Conservation (phyloP, 1,284 basidiomycete genomes). For the Moesziomyces sp. region DNA sequence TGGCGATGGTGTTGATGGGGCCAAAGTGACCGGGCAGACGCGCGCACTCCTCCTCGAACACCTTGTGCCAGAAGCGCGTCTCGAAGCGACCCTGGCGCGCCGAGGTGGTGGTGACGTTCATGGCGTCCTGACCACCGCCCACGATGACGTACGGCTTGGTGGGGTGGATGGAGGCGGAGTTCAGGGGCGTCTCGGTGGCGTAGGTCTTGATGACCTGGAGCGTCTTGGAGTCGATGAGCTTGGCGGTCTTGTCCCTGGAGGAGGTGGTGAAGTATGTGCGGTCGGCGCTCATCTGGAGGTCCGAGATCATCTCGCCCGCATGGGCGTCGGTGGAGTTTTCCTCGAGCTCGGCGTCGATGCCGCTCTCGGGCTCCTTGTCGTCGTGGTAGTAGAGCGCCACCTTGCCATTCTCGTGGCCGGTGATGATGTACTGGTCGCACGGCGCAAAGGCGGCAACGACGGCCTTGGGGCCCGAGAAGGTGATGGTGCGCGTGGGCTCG, state of each 20-base stretch:
- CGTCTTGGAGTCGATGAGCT: constrained; percentile 90
- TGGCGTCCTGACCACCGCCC: constrained; percentile 97
- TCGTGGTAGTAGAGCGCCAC: constrained; percentile 71
- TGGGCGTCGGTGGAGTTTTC: constrained; percentile 74
- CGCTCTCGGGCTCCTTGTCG: constrained; percentile 64
- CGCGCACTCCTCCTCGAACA: constrained; percentile 97
- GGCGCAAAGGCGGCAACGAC: constrained; percentile 93
- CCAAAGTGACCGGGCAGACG: constrained; percentile 83
- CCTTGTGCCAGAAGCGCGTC: constrained; percentile 97
- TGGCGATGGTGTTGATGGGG: constrained; percentile 96
- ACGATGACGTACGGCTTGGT: constrained; percentile 79
- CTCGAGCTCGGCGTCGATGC: constrained; percentile 82
- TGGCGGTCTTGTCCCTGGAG: constrained; percentile 94
- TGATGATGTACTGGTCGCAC: constrained; percentile 82
- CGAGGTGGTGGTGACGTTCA: constrained; percentile 95
- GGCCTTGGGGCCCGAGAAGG: constrained; percentile 75
- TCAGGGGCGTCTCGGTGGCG: constrained; percentile 92
- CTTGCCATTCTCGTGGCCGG: constrained; percentile 96
- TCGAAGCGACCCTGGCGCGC: constrained; percentile 96
- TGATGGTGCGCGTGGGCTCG: constrained; percentile 65
- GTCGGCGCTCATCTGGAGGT: constrained; percentile 90
- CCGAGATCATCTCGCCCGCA: constrained; percentile 72
- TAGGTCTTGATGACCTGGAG: constrained; percentile 92
- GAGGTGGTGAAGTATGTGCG: constrained; percentile 94
- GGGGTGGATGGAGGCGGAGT: constrained; percentile 89